Evolutionary conservation across 2,329 filamentous ascomycete species (phyloP), one percentile per base, ranked within the genome.

Genomic region (Fusarium piperis): DNA sequence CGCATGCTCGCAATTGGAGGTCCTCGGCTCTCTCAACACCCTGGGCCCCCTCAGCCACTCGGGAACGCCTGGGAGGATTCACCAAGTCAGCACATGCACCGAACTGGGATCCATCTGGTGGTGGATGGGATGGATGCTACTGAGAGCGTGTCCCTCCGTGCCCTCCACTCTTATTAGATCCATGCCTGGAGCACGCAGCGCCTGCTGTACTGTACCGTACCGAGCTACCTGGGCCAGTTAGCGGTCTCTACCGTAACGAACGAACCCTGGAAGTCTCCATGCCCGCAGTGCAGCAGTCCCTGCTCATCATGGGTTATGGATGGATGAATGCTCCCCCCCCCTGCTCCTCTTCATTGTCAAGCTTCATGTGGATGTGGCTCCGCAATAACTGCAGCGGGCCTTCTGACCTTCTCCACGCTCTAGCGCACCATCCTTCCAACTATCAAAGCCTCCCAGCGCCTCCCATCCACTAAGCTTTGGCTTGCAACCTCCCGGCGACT

Each of bases 381-480:
- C 63, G 59, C 70, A 68, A 64, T 70, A 58, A 55, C 70, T 67
- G 53, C 30, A 62, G 44, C 59, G 57, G 30, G 38, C 39, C 64
- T 71, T 71, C 70, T 73, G 30, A 35, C 39, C 64, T 71, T 71
- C 70, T 73, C 70, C 70, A 65, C 58, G 70, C 70, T 72, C 38
- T 30, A 62, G 41, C 41, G 55, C 36, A 51, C 57, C 38, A 33
- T 36, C 30, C 41, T 59, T 38, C 46, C 23, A 53, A 41, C 35
- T 33, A 33, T 36, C 52, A 36, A 56, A 51, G 46, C 46, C 46
- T 51, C 46, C 46, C 44, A 72, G 65, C 38, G 38, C 46, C 65
- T 62, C 62, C 65, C 70, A 63, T 67, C 69, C 70, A 70, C 70
- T 67, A 51, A 61, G 55, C 39, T 57, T 69, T 48, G 39, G 48